Evolutionary conservation across 345 rosid species (phyloP).

Genomic region (Syzygium aqueum): DNA sequence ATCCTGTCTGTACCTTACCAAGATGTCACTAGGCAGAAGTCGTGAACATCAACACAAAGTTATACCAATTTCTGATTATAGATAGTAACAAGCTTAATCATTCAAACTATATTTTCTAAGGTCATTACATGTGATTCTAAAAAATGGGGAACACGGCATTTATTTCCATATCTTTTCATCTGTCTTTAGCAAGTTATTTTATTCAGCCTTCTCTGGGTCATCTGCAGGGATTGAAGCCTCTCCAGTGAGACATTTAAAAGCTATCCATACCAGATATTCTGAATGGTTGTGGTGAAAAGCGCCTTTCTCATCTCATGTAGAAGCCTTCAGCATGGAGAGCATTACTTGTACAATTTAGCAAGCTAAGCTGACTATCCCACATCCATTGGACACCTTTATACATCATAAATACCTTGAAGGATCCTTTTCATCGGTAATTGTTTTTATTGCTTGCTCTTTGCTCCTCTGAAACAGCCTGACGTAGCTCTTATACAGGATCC

Average conservation of each 20-base stretch:
- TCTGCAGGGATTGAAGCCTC: constrained; percentile 74
- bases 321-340: background rate
- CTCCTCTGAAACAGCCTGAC: background rate
- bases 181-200: background rate
- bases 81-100: background rate
- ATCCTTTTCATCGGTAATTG: background rate
- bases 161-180: background rate
- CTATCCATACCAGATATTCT: background rate
- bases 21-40: background rate
- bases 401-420: background rate
- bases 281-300: background rate
- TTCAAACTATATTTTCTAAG: background rate
- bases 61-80: background rate
- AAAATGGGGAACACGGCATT: background rate
- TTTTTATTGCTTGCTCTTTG: background rate
- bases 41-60: background rate
- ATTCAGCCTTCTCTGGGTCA: background rate
- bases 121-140: background rate
- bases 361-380: background rate
- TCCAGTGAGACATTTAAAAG: constrained; percentile 33
- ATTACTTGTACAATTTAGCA: background rate
- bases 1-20: background rate
- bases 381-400: background rate
- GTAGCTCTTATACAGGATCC: background rate
- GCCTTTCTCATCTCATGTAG: background rate